These are phyloP conservation scores for Chlamydomonas schloesseri DNA, from an alignment of 139 green algal species.

Conservation along the genomic window DNA sequence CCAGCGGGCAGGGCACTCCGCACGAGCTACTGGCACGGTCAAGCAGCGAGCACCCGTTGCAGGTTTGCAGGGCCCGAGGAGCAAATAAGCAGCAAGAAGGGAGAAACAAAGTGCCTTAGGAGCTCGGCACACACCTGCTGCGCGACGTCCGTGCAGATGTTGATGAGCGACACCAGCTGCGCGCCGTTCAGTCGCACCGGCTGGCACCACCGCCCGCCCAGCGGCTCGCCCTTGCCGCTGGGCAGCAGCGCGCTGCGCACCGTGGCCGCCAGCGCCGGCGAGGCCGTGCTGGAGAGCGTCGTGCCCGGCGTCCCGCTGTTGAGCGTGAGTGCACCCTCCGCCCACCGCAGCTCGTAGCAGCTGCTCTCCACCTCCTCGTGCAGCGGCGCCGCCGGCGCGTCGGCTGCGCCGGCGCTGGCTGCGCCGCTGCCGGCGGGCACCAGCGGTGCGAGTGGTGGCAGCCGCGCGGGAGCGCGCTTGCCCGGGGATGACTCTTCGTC, in stretches of 20 bases:
- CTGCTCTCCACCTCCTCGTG: constrained; percentile 5
- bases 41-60: too few species aligned
- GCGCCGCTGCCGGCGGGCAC: background rate
- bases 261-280: too few species aligned
- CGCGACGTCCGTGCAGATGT: constrained; percentile 25
- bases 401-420: background rate
- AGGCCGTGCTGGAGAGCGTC: too few species aligned
- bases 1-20: too few species aligned
- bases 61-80: too few species aligned
- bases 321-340: background rate
- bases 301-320: too few species aligned
- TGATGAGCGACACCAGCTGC: constrained; percentile 26
- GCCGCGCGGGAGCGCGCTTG: background rate
- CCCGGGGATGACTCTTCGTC: too few species aligned
- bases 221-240: too few species aligned
- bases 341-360: constrained; percentile 31
- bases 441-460: background rate
- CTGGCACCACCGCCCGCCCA: background rate
- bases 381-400: background rate
- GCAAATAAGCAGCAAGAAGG: too few species aligned
- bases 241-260: background rate
- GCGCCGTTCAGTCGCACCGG: constrained; percentile 10
- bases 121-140: too few species aligned
- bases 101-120: too few species aligned
- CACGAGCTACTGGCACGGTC: too few species aligned